Evolutionary conservation across 306 rosid species (phyloP).

Genomic region (Dryas drummondii): DNA sequence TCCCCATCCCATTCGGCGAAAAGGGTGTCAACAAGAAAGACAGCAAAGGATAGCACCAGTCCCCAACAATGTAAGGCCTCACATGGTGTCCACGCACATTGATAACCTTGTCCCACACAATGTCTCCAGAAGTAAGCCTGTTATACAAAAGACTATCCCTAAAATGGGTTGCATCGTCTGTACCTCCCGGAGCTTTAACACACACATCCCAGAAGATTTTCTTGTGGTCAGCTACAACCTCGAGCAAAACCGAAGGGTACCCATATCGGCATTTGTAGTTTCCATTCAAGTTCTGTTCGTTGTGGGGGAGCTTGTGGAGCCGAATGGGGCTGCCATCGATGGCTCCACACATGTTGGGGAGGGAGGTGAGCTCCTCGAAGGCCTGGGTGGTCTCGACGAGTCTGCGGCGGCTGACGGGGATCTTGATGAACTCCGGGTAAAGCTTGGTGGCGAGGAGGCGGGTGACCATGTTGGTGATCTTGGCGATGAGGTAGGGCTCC

Average conservation of each 20-base stretch:
- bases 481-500: slow-evolving; percentile 89
- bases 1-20: slow-evolving; percentile 64
- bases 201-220: slow-evolving; percentile 96
- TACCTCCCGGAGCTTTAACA: slow-evolving; percentile 78
- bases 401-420: slow-evolving; percentile 75
- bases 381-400: slow-evolving; percentile 72
- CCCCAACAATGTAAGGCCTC: slow-evolving; percentile 86
- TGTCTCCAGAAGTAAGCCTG: slow-evolving; percentile 62
- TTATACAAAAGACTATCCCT: slow-evolving; percentile 70
- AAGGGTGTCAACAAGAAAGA: slow-evolving; percentile 74
- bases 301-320: slow-evolving; percentile 27
- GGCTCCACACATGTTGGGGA: slow-evolving; percentile 93
- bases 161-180: slow-evolving; percentile 73
- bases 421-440: slow-evolving; percentile 78
- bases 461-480: slow-evolving; percentile 95
- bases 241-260: slow-evolving; percentile 67
- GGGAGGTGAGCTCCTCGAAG: slow-evolving; percentile 76
- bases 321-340: slow-evolving; percentile 73
- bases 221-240: slow-evolving; percentile 84
- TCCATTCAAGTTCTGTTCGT: slow-evolving; percentile 23
- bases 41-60: slow-evolving; percentile 81
- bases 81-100: slow-evolving; percentile 61
- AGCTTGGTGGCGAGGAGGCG: slow-evolving; percentile 91
- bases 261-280: slow-evolving; percentile 62
- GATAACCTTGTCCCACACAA: slow-evolving; percentile 73